These are phyloP conservation scores for Pseudomonodictys pantanalensis DNA, from an alignment of 495 filamentous ascomycete genomes.

Conservation along the genomic window DNA sequence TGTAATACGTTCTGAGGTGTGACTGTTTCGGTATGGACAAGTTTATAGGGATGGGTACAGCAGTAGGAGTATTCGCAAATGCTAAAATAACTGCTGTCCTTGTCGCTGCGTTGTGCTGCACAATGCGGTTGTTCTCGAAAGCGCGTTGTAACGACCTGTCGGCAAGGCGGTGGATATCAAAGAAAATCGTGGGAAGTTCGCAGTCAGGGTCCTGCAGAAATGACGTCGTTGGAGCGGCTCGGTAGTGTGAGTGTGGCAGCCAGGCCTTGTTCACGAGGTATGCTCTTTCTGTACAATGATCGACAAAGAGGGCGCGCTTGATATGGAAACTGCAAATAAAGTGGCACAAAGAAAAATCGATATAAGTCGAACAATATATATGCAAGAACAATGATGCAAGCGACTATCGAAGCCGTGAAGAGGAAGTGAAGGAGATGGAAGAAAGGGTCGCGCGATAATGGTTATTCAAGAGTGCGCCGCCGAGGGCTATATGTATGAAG, in stretches of 20 bases:
- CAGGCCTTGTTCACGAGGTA: conserved; percentile 13
- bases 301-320: conserved; percentile 19
- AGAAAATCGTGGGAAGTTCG: neutral
- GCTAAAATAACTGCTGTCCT: conserved; percentile 1
- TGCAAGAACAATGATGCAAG: conserved; percentile 6
- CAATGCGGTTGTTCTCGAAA: conserved; percentile 21
- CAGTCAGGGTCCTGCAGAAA: neutral
- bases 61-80: no score
- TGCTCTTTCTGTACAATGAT: conserved; percentile 17
- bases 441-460: neutral
- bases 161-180: no score
- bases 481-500: neutral
- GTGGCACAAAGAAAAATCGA: neutral
- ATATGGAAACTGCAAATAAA: conserved; percentile 3
- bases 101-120: conserved; percentile 10
- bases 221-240: neutral
- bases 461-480: neutral
- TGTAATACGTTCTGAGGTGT: no score
- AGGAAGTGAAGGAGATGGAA: conserved; percentile 13
- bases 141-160: no score
- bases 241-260: conserved; percentile 3
- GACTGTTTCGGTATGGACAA: neutral
- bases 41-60: neutral
- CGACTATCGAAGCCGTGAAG: conserved; percentile 22
- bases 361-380: conserved; percentile 8